These are phyloP conservation scores for Linum usitatissimum DNA, from an alignment of 345 rosid species.

Conservation along the genomic window DNA sequence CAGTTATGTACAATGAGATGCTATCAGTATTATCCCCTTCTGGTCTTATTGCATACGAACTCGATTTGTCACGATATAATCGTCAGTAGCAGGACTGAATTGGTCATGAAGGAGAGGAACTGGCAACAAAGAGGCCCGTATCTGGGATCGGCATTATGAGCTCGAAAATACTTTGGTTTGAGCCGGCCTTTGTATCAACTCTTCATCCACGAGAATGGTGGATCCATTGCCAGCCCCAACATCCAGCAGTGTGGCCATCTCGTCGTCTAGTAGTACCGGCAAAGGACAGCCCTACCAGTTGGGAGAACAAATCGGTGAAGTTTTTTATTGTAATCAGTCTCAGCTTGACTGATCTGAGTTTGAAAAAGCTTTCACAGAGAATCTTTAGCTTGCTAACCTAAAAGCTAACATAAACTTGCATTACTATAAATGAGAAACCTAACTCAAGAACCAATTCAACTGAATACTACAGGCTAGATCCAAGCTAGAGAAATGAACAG, in stretches of 20 bases:
- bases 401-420: background rate
- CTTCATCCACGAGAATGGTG: conserved; percentile 64
- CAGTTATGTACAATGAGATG: no score
- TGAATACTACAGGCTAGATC: no score
- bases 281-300: conserved; percentile 60
- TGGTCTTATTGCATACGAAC: no score
- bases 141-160: no score
- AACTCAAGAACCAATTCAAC: no score
- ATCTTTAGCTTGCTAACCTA: conserved; percentile 81
- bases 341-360: conserved; percentile 45
- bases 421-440: background rate
- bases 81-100: no score
- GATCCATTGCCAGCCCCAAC: conserved; percentile 52
- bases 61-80: no score
- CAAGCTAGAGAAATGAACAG: no score
- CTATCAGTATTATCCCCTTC: no score
- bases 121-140: no score
- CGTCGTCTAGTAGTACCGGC: conserved; percentile 62
- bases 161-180: no score
- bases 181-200: background rate
- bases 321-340: conserved; percentile 23
- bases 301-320: background rate
- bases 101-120: no score
- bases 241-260: conserved; percentile 59
- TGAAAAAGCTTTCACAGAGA: conserved; percentile 71